Conservation (phyloP, 306 rosid genomes). For the Nissolia schottii region DNA sequence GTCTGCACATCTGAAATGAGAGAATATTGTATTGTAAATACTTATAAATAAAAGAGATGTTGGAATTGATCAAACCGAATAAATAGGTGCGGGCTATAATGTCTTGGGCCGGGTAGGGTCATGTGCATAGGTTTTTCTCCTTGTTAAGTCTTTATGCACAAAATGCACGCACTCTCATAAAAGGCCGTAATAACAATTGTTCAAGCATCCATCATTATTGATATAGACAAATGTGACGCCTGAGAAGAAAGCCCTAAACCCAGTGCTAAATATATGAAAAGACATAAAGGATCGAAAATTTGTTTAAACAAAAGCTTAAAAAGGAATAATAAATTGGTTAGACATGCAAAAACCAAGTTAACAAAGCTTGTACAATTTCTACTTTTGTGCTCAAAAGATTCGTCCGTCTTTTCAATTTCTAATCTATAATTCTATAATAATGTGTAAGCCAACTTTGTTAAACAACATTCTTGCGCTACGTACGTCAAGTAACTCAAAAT, state of each 20-base stretch:
- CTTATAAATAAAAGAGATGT: not conserved
- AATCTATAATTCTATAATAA: too few species aligned
- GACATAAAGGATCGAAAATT: not conserved
- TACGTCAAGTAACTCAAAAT: not conserved
- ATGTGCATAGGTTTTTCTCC: too few species aligned
- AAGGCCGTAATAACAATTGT: not conserved
- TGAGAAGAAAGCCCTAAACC: not conserved
- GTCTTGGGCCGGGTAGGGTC: not conserved
- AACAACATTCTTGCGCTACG: not conserved
- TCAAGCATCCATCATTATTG: not conserved
- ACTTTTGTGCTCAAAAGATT: too few species aligned
- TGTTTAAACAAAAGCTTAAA: not conserved
- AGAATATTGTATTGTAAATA: not conserved
- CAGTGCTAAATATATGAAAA: too few species aligned
- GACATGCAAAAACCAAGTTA: too few species aligned
- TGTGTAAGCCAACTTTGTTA: not conserved
- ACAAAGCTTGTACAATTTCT: too few species aligned
- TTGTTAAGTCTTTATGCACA: too few species aligned
- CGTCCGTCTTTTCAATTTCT: too few species aligned
- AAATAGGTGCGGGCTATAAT: not conserved
- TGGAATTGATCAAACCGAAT: slow-evolving; percentile 18
- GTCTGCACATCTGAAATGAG: not conserved
- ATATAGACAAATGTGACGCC: not conserved
- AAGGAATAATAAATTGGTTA: too few species aligned
- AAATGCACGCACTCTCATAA: not conserved